Evolutionary conservation across 176 grass and related monocot genomes (phyloP), one percentile per base, ranked within the genome.

Genomic region (Poa annua): DNA sequence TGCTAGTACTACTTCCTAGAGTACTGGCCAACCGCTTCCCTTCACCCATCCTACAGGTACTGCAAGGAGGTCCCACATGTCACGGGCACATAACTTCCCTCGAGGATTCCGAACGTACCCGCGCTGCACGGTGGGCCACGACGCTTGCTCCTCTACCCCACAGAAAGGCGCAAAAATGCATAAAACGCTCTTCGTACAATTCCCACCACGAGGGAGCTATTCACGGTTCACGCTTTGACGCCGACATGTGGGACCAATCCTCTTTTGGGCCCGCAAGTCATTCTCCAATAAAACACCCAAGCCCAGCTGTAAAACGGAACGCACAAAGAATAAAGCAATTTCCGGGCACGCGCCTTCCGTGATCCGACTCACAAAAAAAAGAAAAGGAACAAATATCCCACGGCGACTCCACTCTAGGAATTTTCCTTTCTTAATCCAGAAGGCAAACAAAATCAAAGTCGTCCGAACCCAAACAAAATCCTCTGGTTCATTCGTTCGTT

Each of bases 261-360:
- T 0, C 5, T 6, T 0, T 8, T 4, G 5, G 24, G 11, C 25
- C 81, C 56, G 36, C 75, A 8, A 3, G 75, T 79, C 86, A 84
- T 47, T 13, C 0, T 26, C 11, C 5, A 45, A 41, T 2, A 11
- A n/a, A 36, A 6, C 6, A 22, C 24, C 6, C 13, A 7, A 9
- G 11, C 67, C 15, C 42, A 11, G 25, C 20, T 45, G 56, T 63
- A 17, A 6, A 33, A 29, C 24, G 34, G 26, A 33, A 14, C 6
- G 21, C 13, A 45, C 7, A 12, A 3, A 68, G 3, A 45, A 7
- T 14, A 85, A 62, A 62, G 60, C 49, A 26, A 71, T 71, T 33
- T 15, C 42, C 80, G 32, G 71, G 35, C 52, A 82, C 47, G 35
- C 83, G 88, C 62, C 83, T 73, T 70, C 22, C 71, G 54, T 82